Evolutionary conservation across 2,329 filamentous ascomycete species (phyloP).

Genomic region (Onygenales sp.): DNA sequence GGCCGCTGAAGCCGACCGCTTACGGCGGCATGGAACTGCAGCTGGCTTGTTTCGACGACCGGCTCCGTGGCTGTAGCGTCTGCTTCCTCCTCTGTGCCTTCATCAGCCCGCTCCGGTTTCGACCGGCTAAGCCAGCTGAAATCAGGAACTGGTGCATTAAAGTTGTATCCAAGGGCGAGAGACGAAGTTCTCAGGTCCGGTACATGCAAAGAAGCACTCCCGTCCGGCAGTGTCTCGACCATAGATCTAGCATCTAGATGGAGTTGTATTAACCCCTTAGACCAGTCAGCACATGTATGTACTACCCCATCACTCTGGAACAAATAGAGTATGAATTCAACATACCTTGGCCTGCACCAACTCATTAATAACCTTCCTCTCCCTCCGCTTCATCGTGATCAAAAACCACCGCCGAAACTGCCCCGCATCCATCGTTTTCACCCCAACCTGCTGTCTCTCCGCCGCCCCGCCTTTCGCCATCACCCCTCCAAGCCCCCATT

Average conservation of each 20-base stretch:
- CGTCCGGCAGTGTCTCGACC: constrained; percentile 21
- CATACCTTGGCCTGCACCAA: constrained; percentile 30
- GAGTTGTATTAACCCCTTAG: constrained; percentile 23
- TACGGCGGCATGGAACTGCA: constrained; percentile 25
- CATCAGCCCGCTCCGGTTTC: constrained; percentile 7
- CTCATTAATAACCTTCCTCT: constrained; percentile 26
- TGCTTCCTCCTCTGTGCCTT: constrained; percentile 12
- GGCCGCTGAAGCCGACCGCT: constrained; percentile 20
- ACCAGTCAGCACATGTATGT: background rate
- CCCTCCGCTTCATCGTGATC: constrained; percentile 29
- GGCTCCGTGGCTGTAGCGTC: constrained; percentile 5
- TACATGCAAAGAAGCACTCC: constrained; percentile 20
- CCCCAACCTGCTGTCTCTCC: constrained; percentile 23
- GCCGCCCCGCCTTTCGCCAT: constrained; percentile 24
- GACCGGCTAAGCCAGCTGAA: constrained; percentile 11
- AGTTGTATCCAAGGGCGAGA: constrained; percentile 24
- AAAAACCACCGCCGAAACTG: constrained; percentile 35
- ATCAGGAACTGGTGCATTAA: constrained; percentile 25
- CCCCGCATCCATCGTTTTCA: constrained; percentile 27
- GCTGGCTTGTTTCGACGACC: constrained; percentile 10
- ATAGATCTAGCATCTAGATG: constrained; percentile 26
- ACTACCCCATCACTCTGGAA: background rate
- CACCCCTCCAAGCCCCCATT: constrained; percentile 26
- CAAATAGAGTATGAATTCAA: constrained; percentile 2
- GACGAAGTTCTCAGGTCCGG: constrained; percentile 18